Percentiles rank a stretch among this genome's conserved stretches.
phyloP scores from a whole-genome alignment of 2,329 filamentous ascomycete genomes.

The Cadophora luteo-olivacea region DNA sequence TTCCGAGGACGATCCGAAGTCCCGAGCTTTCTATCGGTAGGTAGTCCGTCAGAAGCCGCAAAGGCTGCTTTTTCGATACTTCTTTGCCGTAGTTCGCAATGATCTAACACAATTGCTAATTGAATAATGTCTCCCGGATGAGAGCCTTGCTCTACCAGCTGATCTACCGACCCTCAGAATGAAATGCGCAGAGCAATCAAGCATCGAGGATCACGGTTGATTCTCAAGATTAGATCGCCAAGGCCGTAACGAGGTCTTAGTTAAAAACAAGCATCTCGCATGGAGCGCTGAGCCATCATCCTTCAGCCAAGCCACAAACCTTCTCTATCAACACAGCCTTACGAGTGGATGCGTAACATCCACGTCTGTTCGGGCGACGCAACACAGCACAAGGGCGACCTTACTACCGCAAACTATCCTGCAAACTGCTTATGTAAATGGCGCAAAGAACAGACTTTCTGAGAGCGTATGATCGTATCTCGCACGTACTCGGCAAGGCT shows the following conservation, averaged over 20 bases:
- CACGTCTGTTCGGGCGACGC: background rate
- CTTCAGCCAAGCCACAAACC: conserved; percentile 17
- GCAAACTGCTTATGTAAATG: conserved; percentile 14
- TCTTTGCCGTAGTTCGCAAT: too few relatives aligned
- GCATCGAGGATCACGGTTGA: background rate
- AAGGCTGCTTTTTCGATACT: background rate
- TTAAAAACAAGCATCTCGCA: conserved; percentile 21
- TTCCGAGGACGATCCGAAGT: conserved; percentile 4
- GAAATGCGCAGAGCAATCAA: background rate
- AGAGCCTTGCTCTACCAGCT: too few relatives aligned
- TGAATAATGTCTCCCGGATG: too few relatives aligned
- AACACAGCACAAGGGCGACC: conserved; percentile 1
- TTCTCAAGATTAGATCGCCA: conserved; percentile 30
- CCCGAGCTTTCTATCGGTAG: background rate
- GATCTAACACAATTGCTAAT: too few relatives aligned
- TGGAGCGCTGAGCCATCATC: conserved; percentile 18
- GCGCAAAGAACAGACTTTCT: background rate
- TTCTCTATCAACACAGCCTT: background rate
- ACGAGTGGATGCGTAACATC: background rate
- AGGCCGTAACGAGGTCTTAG: conserved; percentile 18
- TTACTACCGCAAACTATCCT: background rate
- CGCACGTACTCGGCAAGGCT: conserved; percentile 9
- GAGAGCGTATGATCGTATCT: background rate
- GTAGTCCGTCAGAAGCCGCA: background rate
- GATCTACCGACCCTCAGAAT: too few relatives aligned